Conservation (phyloP, 192 early-diverging fungal genomes). For the Glomus cerebriforme region DNA sequence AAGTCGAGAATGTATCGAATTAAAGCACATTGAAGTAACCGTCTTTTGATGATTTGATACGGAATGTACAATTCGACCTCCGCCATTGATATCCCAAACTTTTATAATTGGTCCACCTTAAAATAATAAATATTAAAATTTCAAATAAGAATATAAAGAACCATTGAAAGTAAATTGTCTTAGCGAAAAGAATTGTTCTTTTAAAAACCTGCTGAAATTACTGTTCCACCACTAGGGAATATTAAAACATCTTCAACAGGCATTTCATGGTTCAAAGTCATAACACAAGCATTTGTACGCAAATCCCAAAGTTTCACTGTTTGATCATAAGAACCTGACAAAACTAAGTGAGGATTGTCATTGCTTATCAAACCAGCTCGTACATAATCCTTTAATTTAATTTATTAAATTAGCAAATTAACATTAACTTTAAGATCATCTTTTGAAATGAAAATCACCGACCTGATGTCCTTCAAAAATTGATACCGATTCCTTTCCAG, state of each 20-base stretch:
- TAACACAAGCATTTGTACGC: conserved; percentile 69
- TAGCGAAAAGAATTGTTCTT: background rate
- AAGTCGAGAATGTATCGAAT: conserved; percentile 73
- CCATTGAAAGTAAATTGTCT: background rate
- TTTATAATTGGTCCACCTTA: conserved; percentile 75
- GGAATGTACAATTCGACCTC: conserved; percentile 72
- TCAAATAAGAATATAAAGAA: background rate
- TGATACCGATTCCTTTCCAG: conserved; percentile 68
- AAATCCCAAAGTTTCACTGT: conserved; percentile 93
- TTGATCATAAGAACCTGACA: conserved; percentile 94
- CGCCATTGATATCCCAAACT: conserved; percentile 86
- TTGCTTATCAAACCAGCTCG: conserved; percentile 70
- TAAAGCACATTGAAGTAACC: conserved; percentile 86
- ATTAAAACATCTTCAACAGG: conserved; percentile 90
- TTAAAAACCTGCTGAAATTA: conserved; percentile 67
- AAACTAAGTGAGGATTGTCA: conserved; percentile 79
- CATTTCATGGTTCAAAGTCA: conserved; percentile 77
- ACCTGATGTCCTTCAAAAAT: conserved; percentile 77
- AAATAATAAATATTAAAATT: conserved; percentile 25
- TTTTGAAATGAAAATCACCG: conserved; percentile 11
- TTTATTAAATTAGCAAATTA: background rate
- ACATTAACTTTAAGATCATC: background rate
- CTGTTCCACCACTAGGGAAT: conserved; percentile 79
- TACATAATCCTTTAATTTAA: conserved; percentile 73
- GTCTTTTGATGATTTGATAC: conserved; percentile 96